phyloP scores from a whole-genome alignment of 2,329 filamentous ascomycete species.

The Cercospora janseana region DNA sequence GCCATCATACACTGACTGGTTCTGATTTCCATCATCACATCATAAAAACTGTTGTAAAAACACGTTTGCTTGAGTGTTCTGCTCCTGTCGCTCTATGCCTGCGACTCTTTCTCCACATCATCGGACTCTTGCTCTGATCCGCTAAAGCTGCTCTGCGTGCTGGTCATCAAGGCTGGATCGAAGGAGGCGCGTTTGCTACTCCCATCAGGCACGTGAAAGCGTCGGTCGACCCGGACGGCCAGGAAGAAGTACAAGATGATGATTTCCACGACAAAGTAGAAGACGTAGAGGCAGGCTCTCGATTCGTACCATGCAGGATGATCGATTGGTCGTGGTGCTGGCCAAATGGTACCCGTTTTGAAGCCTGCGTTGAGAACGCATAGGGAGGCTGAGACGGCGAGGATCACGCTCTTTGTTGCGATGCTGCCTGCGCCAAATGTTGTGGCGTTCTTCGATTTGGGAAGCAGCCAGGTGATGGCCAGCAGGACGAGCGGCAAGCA shows the following conservation, averaged over 20 bases:
- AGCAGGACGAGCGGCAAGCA: constrained; percentile 29
- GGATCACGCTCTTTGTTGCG: constrained; percentile 25
- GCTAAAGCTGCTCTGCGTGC: background rate
- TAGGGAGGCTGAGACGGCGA: constrained; percentile 24
- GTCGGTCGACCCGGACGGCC: constrained; percentile 28
- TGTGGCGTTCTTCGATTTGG: constrained; percentile 16
- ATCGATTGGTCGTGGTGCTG: constrained; percentile 22
- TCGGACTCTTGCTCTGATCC: background rate
- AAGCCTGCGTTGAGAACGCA: constrained; percentile 30
- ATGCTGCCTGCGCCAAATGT: constrained; percentile 24
- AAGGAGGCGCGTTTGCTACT: constrained; percentile 28
- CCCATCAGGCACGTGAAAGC: constrained; percentile 34
- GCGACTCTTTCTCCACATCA: background rate
- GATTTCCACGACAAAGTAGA: constrained; percentile 35
- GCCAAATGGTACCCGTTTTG: constrained; percentile 32
- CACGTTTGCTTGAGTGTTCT: no score
- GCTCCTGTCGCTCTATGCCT: background rate
- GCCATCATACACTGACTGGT: no score
- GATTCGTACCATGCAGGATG: constrained; percentile 36
- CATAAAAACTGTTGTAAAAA: no score
- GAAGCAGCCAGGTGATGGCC: constrained; percentile 19
- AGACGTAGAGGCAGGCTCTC: constrained; percentile 33
- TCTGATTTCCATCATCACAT: no score
- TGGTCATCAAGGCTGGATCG: background rate
- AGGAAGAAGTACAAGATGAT: constrained; percentile 33